Conservation (phyloP, 257 asterid species). For the Capsicum chinense region DNA sequence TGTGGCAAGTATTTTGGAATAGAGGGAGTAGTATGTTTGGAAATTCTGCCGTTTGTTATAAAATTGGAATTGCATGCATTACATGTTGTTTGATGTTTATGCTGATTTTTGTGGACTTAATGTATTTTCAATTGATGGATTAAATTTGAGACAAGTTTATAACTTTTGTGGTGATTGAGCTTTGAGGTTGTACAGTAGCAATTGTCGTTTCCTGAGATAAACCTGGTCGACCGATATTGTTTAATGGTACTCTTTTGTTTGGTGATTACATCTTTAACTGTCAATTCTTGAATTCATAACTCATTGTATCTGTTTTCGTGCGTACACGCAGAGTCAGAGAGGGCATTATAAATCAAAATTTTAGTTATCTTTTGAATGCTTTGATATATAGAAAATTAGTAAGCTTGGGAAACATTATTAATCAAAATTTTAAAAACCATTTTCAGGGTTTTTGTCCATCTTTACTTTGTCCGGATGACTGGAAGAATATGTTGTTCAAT, state of each 20-base stretch:
- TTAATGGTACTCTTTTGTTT: not conserved
- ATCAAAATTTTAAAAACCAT: not conserved
- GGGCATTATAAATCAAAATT: not conserved
- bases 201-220: not conserved
- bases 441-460: not conserved
- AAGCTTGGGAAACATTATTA: not conserved
- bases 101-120: not conserved
- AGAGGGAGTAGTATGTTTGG: not conserved
- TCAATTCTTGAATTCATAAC: not conserved
- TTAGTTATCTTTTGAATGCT: not conserved
- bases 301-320: not conserved
- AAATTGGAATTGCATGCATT: not conserved
- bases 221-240: not conserved
- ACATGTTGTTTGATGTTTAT: not conserved
- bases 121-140: constrained; percentile 19
- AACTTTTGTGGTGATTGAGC: constrained; percentile 11
- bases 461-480: not conserved
- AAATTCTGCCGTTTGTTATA: not conserved
- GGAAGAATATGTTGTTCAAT: not conserved
- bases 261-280: not conserved
- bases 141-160: not conserved
- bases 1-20: too few relatives aligned
- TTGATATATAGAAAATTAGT: not conserved
- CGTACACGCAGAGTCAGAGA: not conserved
- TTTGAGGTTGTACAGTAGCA: not conserved